Percentiles rank a stretch among this genome's conserved stretches.
phyloP scores from a whole-genome alignment of 1,139 yeast species.

The Blastobotrys ciferrii region DNA sequence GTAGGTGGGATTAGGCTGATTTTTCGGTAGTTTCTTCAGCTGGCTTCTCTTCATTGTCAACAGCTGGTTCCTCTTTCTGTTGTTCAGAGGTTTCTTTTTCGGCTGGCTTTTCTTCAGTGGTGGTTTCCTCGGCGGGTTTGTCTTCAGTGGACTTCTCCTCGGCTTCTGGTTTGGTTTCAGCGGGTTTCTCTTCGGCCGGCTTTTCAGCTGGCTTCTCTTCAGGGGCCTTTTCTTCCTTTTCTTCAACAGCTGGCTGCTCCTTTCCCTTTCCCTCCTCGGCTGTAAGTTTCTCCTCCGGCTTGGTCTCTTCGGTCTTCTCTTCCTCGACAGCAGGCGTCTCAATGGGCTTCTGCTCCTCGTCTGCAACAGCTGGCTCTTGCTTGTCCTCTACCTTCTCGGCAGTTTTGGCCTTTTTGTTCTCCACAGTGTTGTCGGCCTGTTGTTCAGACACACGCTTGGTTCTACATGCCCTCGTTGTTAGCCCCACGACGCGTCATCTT shows the following conservation, averaged over 20 bases:
- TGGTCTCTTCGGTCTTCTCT: neutral
- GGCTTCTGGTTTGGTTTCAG: constrained; percentile 1
- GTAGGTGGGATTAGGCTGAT: constrained; percentile 1
- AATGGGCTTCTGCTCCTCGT: neutral
- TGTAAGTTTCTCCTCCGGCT: too few species aligned
- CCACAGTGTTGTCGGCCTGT: neutral
- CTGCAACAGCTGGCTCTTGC: neutral
- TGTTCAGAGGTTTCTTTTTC: constrained; percentile 6
- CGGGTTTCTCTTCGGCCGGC: neutral
- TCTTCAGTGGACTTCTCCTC: constrained; percentile 1
- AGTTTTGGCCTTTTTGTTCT: constrained; percentile 2
- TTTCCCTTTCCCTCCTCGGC: too few species aligned
- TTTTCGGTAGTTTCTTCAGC: constrained; percentile 2
- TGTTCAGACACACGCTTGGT: constrained; percentile 14
- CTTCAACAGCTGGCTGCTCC: constrained; percentile 4
- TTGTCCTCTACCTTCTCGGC: neutral
- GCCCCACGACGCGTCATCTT: too few species aligned
- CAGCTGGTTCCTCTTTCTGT: constrained; percentile 3
- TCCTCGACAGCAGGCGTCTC: constrained; percentile 11
- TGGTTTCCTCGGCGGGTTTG: constrained; percentile 1
- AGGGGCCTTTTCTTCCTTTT: constrained; percentile 6
- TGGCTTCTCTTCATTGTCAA: constrained; percentile 5
- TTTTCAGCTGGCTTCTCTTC: constrained; percentile 1
- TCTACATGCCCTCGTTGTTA: constrained; percentile 11
- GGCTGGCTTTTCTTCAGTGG: constrained; percentile 1